Conservation (phyloP, 208 protist genomes). For the Lotmaria passim region DNA sequence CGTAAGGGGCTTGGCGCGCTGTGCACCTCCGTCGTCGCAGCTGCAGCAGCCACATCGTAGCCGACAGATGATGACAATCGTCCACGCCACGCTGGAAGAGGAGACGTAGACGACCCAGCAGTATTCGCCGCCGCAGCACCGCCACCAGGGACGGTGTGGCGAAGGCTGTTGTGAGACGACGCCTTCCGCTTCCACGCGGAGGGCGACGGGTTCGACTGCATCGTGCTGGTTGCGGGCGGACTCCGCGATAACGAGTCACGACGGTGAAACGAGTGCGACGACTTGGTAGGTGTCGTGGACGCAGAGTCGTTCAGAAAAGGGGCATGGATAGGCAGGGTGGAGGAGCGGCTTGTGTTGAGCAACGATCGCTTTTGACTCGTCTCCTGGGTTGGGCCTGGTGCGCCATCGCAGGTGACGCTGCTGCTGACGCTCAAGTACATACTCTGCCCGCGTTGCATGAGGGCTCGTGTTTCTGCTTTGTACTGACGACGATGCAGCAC, state of each 20-base stretch:
- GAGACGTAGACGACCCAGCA: not conserved
- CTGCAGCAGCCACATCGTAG: not conserved
- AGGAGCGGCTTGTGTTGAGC: not conserved
- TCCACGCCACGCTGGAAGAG: not conserved
- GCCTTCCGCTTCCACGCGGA: slow-evolving; percentile 1
- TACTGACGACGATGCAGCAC: slow-evolving; percentile 41
- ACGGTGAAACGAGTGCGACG: not conserved
- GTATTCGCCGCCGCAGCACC: not conserved
- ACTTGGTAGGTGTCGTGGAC: not conserved
- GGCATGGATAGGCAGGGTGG: not conserved
- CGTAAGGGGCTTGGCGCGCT: not conserved
- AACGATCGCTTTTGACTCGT: not conserved
- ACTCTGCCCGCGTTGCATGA: slow-evolving; percentile 24
- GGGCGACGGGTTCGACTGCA: not conserved
- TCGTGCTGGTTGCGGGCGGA: not conserved
- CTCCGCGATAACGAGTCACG: not conserved
- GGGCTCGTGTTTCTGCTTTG: slow-evolving; percentile 31
- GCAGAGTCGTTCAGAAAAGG: not conserved
- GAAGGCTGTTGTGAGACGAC: not conserved
- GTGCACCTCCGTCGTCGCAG: not conserved
- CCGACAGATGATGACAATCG: not conserved
- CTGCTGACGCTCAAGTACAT: slow-evolving; percentile 10
- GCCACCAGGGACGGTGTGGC: not conserved
- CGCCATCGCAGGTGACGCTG: slow-evolving; percentile 13
- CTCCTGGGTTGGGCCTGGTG: not conserved